phyloP scores from a whole-genome alignment of 305 asterid genomes.

The Fraxinus nigra region DNA sequence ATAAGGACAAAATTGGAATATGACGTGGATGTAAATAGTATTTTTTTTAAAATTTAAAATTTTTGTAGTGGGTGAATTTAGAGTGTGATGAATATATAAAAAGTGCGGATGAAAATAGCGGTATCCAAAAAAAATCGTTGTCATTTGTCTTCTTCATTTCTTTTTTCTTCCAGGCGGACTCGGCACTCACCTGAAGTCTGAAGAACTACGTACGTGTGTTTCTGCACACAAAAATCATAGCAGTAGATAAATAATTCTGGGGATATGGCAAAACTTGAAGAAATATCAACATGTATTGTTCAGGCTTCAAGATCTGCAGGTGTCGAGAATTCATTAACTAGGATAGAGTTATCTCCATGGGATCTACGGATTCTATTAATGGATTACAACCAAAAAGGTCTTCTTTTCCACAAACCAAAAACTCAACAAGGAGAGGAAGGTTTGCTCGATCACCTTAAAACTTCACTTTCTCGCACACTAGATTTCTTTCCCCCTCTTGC shows the following conservation, averaged over 20 bases:
- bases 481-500: conserved; percentile 36
- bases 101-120: too few species aligned
- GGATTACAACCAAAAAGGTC: conserved; percentile 35
- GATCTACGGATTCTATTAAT: conserved; percentile 31
- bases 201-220: neutral
- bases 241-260: neutral
- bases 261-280: conserved; percentile 19
- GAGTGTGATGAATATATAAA: too few species aligned
- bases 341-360: conserved; percentile 39
- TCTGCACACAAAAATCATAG: neutral
- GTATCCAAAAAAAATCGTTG: too few species aligned
- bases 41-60: too few species aligned
- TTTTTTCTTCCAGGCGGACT: too few species aligned
- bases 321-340: neutral
- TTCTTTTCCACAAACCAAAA: conserved; percentile 33
- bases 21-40: too few species aligned
- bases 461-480: conserved; percentile 31
- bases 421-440: neutral
- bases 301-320: neutral
- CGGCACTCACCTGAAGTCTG: too few species aligned
- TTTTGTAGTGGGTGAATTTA: too few species aligned
- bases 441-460: conserved; percentile 25
- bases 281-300: conserved; percentile 24
- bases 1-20: too few species aligned
- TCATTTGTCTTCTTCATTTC: too few species aligned